These are phyloP conservation scores for Fraxinus nigra DNA, from an alignment of 305 asterid genomes.

Conservation along the genomic window DNA sequence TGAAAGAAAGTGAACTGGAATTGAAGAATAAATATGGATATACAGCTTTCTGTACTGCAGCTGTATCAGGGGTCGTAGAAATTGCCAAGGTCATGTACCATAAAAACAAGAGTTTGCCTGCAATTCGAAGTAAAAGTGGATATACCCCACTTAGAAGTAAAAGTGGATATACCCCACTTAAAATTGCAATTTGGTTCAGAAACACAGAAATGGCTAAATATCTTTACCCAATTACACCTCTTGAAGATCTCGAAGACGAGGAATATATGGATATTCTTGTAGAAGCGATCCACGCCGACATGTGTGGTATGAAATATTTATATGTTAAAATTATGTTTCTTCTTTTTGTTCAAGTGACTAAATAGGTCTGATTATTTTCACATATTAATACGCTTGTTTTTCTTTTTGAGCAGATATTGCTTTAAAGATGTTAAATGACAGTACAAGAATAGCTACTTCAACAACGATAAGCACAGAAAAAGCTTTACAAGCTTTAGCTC, in stretches of 20 bases:
- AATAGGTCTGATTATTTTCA: not conserved
- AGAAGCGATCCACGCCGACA: not conserved
- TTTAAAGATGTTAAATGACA: not conserved
- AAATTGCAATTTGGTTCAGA: constrained; percentile 4
- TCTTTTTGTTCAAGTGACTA: not conserved
- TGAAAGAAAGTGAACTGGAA: constrained; percentile 28
- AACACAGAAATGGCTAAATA: constrained; percentile 7
- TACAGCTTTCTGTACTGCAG: constrained; percentile 31
- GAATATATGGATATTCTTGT: not conserved
- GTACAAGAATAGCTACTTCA: not conserved
- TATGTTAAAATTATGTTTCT: not conserved
- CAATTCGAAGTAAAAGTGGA: not conserved
- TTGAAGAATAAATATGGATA: constrained; percentile 22
- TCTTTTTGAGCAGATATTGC: not conserved
- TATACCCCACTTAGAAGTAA: no score
- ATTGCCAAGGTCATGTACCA: not conserved
- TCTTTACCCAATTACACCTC: constrained; percentile 4
- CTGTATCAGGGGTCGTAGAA: constrained; percentile 2
- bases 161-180: not conserved
- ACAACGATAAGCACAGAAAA: no score
- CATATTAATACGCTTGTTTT: not conserved
- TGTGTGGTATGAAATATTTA: constrained; percentile 11
- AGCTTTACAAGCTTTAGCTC: not conserved
- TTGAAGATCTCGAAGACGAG: not conserved
- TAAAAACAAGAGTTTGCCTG: not conserved